Base-by-base conservation (phyloP, 306 rosid genomes). In the Vigna trinervia region DNA sequence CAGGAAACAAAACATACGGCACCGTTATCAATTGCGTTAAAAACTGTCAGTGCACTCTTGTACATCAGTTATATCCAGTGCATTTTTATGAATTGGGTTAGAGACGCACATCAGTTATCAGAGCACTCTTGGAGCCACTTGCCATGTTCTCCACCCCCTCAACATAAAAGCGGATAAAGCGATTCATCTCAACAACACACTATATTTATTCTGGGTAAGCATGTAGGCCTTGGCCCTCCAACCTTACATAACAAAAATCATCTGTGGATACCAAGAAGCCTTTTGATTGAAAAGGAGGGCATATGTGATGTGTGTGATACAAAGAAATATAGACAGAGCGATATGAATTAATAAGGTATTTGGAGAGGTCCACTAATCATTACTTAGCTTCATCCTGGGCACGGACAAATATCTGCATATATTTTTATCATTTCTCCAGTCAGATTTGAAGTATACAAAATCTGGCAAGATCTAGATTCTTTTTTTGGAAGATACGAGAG, bases 381-480 rank as follows among this genome's bases (percentile, higher is more conserved):
- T 32, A 14, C 41, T 13, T 3, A 39, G 45, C 11, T 39, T 39
- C 45, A 59, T 17, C 14, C 60, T 28, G 53, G 34, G 58, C 22
- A 23, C 3, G 60, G 53, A 62, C 58, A 80, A 26, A 52, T 70
- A 52, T 59, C 71, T 22, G 67, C 51, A 48, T n/a, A 63, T 60
- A 73, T 53, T 70, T 71, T 57, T 48, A 26, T 56, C 30, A 15
- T 71, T 63, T 84, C 57, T 43, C 4, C 34, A 47, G 76, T 28
- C 26, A 57, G 13, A 50, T 76, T 79, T 71, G 79, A 58, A 8
- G 71, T 74, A 76, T 74, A 77, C 70, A 69, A 57, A 84, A 66
- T 69, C 79, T 30, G 69, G 77, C 15, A 32, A 71, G 38, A 70
- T 46, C 20, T 64, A 71, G 82, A 84, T 43, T 53, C 30, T 13